Evolutionary conservation across 371 early-diverging fungal species (phyloP).

Genomic region (Neoconidiobolus thromboides): DNA sequence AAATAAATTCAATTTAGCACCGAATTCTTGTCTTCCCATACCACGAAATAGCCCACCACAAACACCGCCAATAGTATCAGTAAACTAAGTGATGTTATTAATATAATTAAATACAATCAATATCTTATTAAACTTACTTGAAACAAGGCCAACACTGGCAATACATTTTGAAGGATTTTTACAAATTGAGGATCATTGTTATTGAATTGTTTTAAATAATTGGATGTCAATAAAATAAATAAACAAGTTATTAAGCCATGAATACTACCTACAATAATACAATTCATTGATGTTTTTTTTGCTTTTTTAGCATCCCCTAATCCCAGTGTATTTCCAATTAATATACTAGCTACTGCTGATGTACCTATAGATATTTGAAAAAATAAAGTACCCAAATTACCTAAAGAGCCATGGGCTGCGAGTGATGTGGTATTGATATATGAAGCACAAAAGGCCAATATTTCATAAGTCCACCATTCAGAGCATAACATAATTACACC

Average conservation of each 20-base stretch:
- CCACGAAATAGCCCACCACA: neutral
- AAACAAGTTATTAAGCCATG: neutral
- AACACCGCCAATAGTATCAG: neutral
- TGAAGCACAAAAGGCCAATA: conserved; percentile 52
- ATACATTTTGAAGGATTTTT: neutral
- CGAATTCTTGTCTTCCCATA: neutral
- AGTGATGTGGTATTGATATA: conserved; percentile 51
- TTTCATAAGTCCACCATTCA: conserved; percentile 50
- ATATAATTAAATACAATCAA: neutral
- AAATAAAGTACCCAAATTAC: conserved; percentile 41
- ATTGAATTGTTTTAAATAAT: neutral
- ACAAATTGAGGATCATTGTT: neutral
- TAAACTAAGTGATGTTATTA: neutral
- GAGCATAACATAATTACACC: conserved; percentile 48
- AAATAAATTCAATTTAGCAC: neutral
- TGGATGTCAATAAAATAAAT: neutral
- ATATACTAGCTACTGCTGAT: conserved; percentile 46
- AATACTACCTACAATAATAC: neutral
- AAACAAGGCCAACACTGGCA: neutral
- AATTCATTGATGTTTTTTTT: neutral
- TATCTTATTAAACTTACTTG: neutral
- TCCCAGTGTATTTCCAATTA: conserved; percentile 55
- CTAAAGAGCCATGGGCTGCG: conserved; percentile 67
- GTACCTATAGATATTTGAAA: conserved; percentile 36
- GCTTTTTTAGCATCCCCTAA: conserved; percentile 12